Base-by-base conservation (phyloP, 225 moss, liverwort and hornwort species). In the Takakia lepidozioides region DNA sequence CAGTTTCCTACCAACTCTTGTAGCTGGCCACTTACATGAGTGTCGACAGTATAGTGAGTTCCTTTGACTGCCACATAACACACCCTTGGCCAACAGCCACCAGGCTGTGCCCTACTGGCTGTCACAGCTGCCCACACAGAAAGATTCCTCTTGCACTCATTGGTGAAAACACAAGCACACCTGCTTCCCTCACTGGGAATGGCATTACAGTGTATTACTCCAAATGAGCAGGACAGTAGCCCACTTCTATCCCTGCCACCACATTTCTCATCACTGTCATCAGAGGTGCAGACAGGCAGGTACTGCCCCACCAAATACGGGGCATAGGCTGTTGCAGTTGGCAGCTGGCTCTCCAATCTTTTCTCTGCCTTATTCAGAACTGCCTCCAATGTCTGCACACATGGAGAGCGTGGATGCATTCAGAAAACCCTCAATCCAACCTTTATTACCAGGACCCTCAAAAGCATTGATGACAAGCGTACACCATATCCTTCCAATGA, bases 21-120 rank as follows among this genome's bases (percentile, higher is more conserved):
- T n/a, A n/a, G n/a, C n/a, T n/a, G n/a, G n/a, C n/a, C 48, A 77
- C 81, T 73, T 48, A 73, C 76, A 73, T 70, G 82, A 51, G 77
- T 73, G 46, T 68, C 66, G 29, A 63, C 61, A 54, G 53, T 32
- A 57, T 57, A 57, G 42, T 38, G 66, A 62, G 51, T 54, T 52
- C 54, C 64, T 24, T 65, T 46, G 14, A 69, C 62, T 45, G 52
- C 59, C 48, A 72, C 39, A 73, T 49, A 40, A 10, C 51, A 49
- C 55, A 77, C 49, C 28, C 56, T 73, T 37, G 73, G 76, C 30
- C 72, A 46, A 39, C 63, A 57, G 50, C 54, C 74, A 67, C 70
- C 70, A 40, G 52, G 53, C 21, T 74, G 47, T 27, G 63, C 22
- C 40, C 63, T 70, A 55, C 51, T 60, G 28, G 70, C 67, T 30